phyloP scores from a whole-genome alignment of 2,329 filamentous ascomycete genomes.

The Aspergillus sp. region DNA sequence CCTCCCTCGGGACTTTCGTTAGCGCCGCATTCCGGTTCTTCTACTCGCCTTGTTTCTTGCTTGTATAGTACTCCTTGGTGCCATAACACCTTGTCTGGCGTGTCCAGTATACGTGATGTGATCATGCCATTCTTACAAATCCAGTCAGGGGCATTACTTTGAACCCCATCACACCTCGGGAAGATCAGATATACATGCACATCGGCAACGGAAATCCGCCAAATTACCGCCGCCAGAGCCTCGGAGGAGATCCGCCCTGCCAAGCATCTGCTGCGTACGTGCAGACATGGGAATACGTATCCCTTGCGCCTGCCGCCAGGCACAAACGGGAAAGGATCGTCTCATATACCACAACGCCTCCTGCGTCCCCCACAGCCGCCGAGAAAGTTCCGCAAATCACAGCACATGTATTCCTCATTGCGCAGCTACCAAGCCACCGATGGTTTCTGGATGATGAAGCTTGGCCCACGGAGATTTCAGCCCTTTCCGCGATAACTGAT shows the following conservation, averaged over 20 bases:
- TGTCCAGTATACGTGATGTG: too few relatives aligned
- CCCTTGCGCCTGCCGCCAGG: not conserved
- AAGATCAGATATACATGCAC: too few relatives aligned
- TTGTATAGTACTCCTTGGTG: too few relatives aligned
- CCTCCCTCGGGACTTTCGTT: not conserved
- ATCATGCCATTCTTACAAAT: too few relatives aligned
- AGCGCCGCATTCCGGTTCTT: not conserved
- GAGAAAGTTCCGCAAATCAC: not conserved
- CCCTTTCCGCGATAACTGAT: not conserved
- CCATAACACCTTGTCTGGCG: too few relatives aligned
- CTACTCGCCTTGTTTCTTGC: too few relatives aligned
- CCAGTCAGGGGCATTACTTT: too few relatives aligned
- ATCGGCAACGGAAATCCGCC: not conserved
- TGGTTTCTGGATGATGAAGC: slow-evolving; percentile 7
- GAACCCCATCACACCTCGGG: too few relatives aligned
- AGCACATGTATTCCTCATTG: not conserved
- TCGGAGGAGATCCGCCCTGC: not conserved
- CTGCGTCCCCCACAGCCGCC: too few relatives aligned
- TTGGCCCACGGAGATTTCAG: not conserved
- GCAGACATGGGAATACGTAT: not conserved
- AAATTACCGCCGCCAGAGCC: not conserved
- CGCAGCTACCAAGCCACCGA: slow-evolving; percentile 6
- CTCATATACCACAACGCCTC: not conserved
- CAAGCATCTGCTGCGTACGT: not conserved
- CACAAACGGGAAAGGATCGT: not conserved